A percentile compares a stretch with the other conserved stretches of the same genome.
These are phyloP conservation scores for Paramecium tetraurelia DNA, from an alignment of 73 alveolate genomes.

Conservation along the genomic window DNA sequence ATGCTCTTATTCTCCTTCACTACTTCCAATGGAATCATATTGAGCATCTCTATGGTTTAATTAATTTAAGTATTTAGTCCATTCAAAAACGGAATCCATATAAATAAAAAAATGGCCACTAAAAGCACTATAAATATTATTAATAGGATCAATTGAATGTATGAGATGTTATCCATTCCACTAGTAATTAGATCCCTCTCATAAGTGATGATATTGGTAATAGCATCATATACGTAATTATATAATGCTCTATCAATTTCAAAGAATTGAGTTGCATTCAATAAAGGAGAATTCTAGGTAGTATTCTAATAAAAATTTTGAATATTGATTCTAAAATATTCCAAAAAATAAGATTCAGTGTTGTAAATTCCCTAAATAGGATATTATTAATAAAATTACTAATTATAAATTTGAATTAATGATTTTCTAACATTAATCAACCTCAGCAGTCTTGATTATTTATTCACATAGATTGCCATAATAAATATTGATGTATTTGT, in stretches of 20 bases:
- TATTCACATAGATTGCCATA: constrained; percentile 13
- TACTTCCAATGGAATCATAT: constrained; percentile 47
- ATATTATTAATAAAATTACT: not conserved
- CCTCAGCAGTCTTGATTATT: not conserved
- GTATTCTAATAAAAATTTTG: not conserved
- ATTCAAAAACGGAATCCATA: constrained; percentile 19
- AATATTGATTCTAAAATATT: not conserved
- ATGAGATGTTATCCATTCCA: not conserved
- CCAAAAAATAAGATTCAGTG: not conserved
- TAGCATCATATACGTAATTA: not conserved
- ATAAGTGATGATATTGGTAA: not conserved
- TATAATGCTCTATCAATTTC: constrained; percentile 30
- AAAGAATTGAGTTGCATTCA: not conserved
- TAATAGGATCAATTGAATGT: not conserved
- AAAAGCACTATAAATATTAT: constrained; percentile 16
- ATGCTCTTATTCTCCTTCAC: constrained; percentile 25
- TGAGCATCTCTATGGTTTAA: constrained; percentile 35
- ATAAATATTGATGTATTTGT: not conserved
- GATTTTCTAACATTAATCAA: not conserved
- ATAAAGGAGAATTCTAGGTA: not conserved
- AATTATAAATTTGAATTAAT: not conserved
- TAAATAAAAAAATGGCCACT: not conserved
- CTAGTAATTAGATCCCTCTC: not conserved
- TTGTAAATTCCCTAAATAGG: not conserved
- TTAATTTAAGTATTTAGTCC: constrained; percentile 21